Evolutionary conservation across 352 stramenopile genomes (phyloP), one percentile per base, ranked within the genome.

Genomic region (Phytophthora uliginosa): DNA sequence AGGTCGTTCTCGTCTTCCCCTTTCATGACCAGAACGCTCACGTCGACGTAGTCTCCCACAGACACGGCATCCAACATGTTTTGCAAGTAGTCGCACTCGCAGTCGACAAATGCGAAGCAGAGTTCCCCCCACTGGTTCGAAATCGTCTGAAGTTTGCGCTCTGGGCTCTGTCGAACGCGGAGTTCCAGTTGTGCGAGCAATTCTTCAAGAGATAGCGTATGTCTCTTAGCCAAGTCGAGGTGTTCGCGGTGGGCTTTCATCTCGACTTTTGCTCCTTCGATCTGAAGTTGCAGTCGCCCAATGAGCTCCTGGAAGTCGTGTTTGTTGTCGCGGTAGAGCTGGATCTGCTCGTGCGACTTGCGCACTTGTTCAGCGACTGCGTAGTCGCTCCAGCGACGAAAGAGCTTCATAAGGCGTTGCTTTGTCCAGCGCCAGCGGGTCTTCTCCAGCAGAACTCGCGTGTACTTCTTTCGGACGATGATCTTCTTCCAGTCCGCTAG

Each of bases 401-500:
- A 89, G 18, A 89, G 53, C 6, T 77, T 70, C 24, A 69, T 66
- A 7, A 88, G 52, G 0, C 77, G 76, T 63, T 93, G 83, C 56
- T 81, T 88, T 15, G 71, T 66, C 85, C 85, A 91, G 1, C 85
- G 76, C 17, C 70, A 73, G 50, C 79, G 85, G 8, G 82, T 91
- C 63, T 90, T 88, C 26, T 84, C 78, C 0, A 93, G 71, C 52
- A 93, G 64, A 42, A 93, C 85, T 13, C 85, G 82, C 18, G 85
- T 91, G 68, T 91, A 93, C 38, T 93, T 93, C 47, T 90, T 90
- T 50, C 83, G 82, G 17, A 90, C 73, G 50, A 91, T 86, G 45
- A 91, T 86, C 72, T 91, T 90, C 63, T 87, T 88, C 85, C 85
- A 93, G 60, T 93, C 76, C 36, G 84, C 80, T 3, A 93, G 71